These are phyloP conservation scores for Ogataea hybrid DNA, from an alignment of 1,139 yeast species.

Conservation along the genomic window DNA sequence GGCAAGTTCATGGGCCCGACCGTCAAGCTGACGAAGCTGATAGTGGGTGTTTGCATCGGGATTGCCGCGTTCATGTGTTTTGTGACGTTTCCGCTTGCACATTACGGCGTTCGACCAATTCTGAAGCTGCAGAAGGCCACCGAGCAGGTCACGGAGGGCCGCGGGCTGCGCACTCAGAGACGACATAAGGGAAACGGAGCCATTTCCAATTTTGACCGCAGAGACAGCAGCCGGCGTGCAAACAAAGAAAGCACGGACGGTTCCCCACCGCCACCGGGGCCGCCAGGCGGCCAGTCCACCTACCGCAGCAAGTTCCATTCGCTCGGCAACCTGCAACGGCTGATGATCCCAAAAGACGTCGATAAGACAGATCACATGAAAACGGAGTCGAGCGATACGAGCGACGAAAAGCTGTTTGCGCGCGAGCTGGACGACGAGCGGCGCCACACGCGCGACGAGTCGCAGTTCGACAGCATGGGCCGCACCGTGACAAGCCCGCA, in stretches of 20 bases:
- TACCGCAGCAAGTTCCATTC: neutral
- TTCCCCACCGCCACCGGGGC: no score
- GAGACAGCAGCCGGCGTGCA: neutral
- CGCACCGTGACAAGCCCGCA: constrained; percentile 12
- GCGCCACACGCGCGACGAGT: neutral
- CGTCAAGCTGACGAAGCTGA: constrained; percentile 58
- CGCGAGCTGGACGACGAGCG: constrained; percentile 1
- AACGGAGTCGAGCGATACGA: constrained; percentile 1
- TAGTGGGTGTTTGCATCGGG: constrained; percentile 77
- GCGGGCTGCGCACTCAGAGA: constrained; percentile 26
- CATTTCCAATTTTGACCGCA: constrained; percentile 2
- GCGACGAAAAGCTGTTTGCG: constrained; percentile 1
- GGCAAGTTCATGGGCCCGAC: constrained; percentile 63
- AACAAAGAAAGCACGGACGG: neutral
- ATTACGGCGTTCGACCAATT: constrained; percentile 83
- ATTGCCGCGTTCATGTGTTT: constrained; percentile 73
- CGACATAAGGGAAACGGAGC: constrained; percentile 11
- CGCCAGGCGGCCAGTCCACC: neutral
- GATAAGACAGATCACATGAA: neutral
- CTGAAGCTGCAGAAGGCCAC: constrained; percentile 80
- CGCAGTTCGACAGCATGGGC: neutral
- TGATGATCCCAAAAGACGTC: neutral
- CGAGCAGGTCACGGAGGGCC: constrained; percentile 47
- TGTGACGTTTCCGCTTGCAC: constrained; percentile 78
- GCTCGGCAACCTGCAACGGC: neutral